These are phyloP conservation scores for Sutorius eximius DNA, from an alignment of 1,284 basidiomycete genomes.

Conservation along the genomic window DNA sequence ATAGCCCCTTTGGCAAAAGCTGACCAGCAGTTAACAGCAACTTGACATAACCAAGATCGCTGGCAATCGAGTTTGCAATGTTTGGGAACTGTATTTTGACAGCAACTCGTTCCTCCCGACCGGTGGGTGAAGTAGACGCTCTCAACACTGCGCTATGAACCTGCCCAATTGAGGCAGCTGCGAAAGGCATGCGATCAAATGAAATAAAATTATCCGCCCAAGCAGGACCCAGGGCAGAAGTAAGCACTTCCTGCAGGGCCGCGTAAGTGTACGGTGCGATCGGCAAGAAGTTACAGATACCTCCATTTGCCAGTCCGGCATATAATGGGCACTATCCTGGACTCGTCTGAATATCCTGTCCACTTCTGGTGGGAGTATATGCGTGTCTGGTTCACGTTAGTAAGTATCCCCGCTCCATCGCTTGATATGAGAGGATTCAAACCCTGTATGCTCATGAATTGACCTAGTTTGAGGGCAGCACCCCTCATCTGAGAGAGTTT, in stretches of 20 bases:
- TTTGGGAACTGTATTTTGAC: conserved; percentile 98
- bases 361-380: conserved; percentile 85
- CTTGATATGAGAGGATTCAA: not conserved
- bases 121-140: conserved; percentile 49
- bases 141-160: conserved; percentile 81
- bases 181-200: conserved; percentile 89
- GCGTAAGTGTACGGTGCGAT: conserved; percentile 9
- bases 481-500: conserved; percentile 95
- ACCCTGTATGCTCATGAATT: conserved; percentile 98
- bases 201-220: conserved; percentile 75
- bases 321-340: conserved; percentile 96
- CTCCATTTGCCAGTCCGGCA: conserved; percentile 98
- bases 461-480: conserved; percentile 94
- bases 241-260: conserved; percentile 72
- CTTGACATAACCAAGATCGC: conserved; percentile 86
- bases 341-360: conserved; percentile 89
- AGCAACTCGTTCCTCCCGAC: conserved; percentile 65
- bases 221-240: conserved; percentile 68
- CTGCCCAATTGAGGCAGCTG: conserved; percentile 96
- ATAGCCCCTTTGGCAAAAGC: conserved; percentile 86
- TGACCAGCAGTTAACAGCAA: conserved; percentile 78
- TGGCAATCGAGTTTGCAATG: conserved; percentile 82
- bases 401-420: not conserved
- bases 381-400: conserved; percentile 60
- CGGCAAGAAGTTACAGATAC: conserved; percentile 38